phyloP scores from a whole-genome alignment of 495 filamentous ascomycete genomes.

The Penicillium egyptiacum region DNA sequence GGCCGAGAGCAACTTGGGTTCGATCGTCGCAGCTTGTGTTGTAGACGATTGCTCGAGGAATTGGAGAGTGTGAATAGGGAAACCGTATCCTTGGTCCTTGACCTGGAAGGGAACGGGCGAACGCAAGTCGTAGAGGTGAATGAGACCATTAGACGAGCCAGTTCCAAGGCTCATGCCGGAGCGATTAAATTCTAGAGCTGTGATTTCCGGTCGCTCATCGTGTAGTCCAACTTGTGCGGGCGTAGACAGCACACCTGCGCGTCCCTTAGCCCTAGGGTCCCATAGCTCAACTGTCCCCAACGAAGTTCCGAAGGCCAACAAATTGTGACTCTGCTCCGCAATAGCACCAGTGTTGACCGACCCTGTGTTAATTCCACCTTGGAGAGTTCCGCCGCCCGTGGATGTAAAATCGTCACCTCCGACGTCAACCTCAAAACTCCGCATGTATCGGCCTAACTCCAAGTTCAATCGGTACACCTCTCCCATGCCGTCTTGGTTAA shows the following conservation, averaged over 20 bases:
- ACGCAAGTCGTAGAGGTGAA: slow-evolving; percentile 90
- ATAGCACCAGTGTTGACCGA: slow-evolving; percentile 87
- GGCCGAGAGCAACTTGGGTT: slow-evolving; percentile 85
- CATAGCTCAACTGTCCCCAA: slow-evolving; percentile 95
- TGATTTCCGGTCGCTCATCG: slow-evolving; percentile 70
- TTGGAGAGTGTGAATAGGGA: slow-evolving; percentile 84
- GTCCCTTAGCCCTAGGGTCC: slow-evolving; percentile 79
- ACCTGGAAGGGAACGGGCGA: slow-evolving; percentile 79
- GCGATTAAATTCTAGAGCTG: slow-evolving; percentile 79
- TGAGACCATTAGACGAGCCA: slow-evolving; percentile 85
- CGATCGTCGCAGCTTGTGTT: slow-evolving; percentile 57
- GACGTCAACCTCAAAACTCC: slow-evolving; percentile 76
- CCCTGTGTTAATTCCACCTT: slow-evolving; percentile 78
- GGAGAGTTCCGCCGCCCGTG: slow-evolving; percentile 63
- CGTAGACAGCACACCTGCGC: slow-evolving; percentile 71
- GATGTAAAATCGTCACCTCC: slow-evolving; percentile 74
- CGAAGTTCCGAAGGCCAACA: slow-evolving; percentile 93
- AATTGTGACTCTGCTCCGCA: slow-evolving; percentile 85
- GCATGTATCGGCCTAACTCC: slow-evolving; percentile 87
- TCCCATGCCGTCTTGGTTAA: slow-evolving; percentile 78
- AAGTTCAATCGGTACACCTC: slow-evolving; percentile 93
- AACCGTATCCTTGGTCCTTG: slow-evolving; percentile 96
- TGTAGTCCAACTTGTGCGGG: slow-evolving; percentile 39
- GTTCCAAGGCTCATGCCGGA: slow-evolving; percentile 85
- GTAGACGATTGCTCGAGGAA: slow-evolving; percentile 75